These are phyloP conservation scores for Chloranthus sessilifolius DNA, from an alignment of 164 flowering plant genomes.

Conservation along the genomic window DNA sequence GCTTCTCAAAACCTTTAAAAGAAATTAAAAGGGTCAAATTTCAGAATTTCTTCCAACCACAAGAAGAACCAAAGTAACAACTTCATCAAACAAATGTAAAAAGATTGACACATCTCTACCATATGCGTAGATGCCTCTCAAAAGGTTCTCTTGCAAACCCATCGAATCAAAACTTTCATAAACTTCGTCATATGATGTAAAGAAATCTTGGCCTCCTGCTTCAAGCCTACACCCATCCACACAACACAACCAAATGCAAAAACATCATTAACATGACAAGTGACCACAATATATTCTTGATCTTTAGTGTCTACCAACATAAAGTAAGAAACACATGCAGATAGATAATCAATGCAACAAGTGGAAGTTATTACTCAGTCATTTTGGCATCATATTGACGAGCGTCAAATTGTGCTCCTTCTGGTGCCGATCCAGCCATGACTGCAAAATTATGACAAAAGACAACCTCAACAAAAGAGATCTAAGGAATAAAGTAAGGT, in stretches of 20 bases:
- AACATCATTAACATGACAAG: background rate
- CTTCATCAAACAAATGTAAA: background rate
- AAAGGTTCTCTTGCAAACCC: constrained; percentile 63
- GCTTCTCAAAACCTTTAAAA: constrained; percentile 74
- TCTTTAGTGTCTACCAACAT: background rate
- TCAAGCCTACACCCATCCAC: constrained; percentile 28
- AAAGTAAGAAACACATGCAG: background rate
- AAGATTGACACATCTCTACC: constrained; percentile 26
- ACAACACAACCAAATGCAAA: background rate
- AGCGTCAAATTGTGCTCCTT: constrained; percentile 25
- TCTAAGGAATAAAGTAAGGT: too few relatives aligned
- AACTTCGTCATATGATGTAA: constrained; percentile 69
- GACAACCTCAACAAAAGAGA: too few relatives aligned
- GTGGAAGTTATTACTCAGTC: constrained; percentile 14
- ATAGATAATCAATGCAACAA: background rate
- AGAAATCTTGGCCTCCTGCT: constrained; percentile 55
- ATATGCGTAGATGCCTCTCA: constrained; percentile 81
- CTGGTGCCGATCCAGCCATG: constrained; percentile 17
- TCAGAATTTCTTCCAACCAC: background rate
- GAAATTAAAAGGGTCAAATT: too few relatives aligned
- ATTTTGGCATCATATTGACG: constrained; percentile 22
- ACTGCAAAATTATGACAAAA: too few relatives aligned
- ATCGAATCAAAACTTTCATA: constrained; percentile 64
- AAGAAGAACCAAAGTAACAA: background rate
- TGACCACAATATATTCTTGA: background rate